phyloP scores from a whole-genome alignment of 257 asterid species.

The Solanum appendiculatum region DNA sequence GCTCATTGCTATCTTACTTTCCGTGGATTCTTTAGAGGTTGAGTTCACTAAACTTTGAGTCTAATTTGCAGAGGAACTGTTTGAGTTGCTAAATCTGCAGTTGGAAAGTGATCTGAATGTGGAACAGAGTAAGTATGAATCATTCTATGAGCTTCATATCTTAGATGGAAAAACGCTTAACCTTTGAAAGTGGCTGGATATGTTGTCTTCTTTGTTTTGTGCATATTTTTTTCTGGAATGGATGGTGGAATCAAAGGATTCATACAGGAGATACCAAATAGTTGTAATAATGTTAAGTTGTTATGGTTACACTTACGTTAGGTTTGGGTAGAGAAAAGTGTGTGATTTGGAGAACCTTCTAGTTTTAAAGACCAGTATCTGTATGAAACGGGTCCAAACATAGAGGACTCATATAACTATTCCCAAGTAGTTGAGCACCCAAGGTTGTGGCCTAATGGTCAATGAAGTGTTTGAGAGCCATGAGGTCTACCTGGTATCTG shows the following conservation, averaged over 20 bases:
- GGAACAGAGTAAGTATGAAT: conserved; percentile 55
- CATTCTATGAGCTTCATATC: neutral
- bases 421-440: neutral
- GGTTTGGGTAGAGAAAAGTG: neutral
- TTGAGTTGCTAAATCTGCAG: conserved; percentile 60
- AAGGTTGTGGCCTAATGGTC: neutral
- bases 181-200: neutral
- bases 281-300: neutral
- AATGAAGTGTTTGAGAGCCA: neutral
- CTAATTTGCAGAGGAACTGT: conserved; percentile 64
- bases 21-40: neutral
- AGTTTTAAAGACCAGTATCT: neutral
- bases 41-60: neutral
- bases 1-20: neutral
- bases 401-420: neutral
- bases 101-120: conserved; percentile 67
- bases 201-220: neutral
- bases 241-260: neutral
- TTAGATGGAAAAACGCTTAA: neutral
- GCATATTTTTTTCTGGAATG: neutral
- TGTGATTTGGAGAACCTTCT: neutral
- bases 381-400: neutral
- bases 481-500: neutral
- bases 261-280: neutral
- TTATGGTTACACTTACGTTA: neutral